These are phyloP conservation scores for Apiospora sp. DNA, from an alignment of 2,329 filamentous ascomycete species.

Conservation along the genomic window DNA sequence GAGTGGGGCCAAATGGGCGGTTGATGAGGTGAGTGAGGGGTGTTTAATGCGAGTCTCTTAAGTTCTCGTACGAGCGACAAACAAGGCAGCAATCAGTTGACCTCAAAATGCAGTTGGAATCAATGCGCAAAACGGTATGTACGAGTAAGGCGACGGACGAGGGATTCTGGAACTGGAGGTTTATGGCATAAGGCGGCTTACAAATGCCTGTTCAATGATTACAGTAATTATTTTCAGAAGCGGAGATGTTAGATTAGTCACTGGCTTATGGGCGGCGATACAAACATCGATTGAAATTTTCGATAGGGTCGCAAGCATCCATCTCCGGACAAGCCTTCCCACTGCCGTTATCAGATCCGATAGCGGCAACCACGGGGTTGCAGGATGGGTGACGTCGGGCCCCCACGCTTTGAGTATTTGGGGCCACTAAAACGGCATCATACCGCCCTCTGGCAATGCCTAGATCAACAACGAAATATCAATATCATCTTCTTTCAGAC, in stretches of 20 bases:
- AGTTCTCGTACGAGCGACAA: conserved; percentile 19
- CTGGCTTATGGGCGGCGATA: conserved; percentile 19
- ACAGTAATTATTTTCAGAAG: conserved; percentile 16
- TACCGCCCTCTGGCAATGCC: too few relatives aligned
- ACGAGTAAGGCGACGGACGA: conserved; percentile 6
- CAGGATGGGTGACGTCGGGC: not conserved
- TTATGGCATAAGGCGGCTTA: not conserved
- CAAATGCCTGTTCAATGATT: conserved; percentile 25
- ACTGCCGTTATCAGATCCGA: conserved; percentile 38
- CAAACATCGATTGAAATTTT: conserved; percentile 7
- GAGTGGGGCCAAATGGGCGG: conserved; percentile 14
- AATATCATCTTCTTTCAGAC: not conserved
- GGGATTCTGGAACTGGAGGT: not conserved
- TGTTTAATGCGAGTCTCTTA: not conserved
- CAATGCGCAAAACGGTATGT: conserved; percentile 15
- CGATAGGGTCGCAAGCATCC: conserved; percentile 18
- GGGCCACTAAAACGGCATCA: too few relatives aligned
- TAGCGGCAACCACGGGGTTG: conserved; percentile 30
- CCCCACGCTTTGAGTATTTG: not conserved
- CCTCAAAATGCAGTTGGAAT: not conserved
- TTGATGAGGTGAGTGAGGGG: conserved; percentile 18
- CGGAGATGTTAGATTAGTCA: conserved; percentile 36
- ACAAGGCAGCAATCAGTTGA: conserved; percentile 11
- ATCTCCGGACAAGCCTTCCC: conserved; percentile 28
- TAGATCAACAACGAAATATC: too few relatives aligned